Conservation (phyloP, 495 filamentous ascomycete genomes). For the Penicillium manginii region DNA sequence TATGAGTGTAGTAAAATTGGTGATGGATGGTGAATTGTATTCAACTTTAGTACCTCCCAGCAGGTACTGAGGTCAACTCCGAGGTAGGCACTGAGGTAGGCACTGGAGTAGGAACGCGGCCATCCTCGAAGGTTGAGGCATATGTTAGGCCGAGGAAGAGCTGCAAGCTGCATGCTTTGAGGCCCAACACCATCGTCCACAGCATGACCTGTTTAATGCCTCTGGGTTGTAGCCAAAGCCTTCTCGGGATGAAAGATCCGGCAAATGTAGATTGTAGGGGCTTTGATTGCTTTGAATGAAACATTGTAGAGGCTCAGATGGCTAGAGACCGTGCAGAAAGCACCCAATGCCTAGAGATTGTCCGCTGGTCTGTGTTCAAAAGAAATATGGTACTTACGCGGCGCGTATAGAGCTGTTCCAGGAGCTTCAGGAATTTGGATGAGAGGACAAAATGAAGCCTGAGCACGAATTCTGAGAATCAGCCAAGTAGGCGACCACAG, state of each 20-base stretch:
- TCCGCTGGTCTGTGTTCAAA: slow-evolving; percentile 6
- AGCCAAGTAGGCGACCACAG: slow-evolving; percentile 10
- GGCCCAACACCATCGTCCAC: neutral
- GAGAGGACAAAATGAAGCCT: slow-evolving; percentile 3
- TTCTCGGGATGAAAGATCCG: neutral
- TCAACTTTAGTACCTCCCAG: too few relatives aligned
- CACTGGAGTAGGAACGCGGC: too few relatives aligned
- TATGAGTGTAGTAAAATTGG: too few relatives aligned
- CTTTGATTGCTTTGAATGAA: neutral
- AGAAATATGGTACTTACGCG: slow-evolving; percentile 27
- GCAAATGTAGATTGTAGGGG: neutral
- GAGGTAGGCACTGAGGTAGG: too few relatives aligned
- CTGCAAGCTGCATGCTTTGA: slow-evolving; percentile 1
- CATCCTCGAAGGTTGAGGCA: too few relatives aligned
- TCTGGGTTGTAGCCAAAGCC: neutral
- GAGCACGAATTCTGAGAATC: slow-evolving; percentile 2
- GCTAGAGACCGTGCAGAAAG: neutral
- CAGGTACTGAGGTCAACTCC: too few relatives aligned
- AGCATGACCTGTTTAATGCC: neutral
- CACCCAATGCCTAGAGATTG: neutral
- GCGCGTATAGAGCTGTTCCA: slow-evolving; percentile 12
- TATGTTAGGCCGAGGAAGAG: neutral
- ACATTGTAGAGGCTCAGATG: neutral
- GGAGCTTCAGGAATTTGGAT: slow-evolving; percentile 24
- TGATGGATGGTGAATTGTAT: too few relatives aligned